phyloP scores from a whole-genome alignment of 2,329 filamentous ascomycete species.

The Sporothrix euskadiensis region DNA sequence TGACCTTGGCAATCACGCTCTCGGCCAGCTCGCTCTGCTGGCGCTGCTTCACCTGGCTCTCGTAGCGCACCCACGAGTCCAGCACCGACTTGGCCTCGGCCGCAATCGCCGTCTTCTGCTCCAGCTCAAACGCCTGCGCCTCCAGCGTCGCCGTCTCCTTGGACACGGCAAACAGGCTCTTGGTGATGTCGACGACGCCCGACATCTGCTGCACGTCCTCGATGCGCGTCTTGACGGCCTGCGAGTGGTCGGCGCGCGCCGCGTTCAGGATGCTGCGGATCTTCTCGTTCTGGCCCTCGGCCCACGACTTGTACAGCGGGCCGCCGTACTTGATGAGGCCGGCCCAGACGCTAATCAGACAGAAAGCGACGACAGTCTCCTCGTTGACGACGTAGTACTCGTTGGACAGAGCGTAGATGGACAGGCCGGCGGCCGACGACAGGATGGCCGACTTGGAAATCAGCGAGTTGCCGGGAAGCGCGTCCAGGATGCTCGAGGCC shows the following conservation, averaged over 20 bases:
- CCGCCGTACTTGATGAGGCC: constrained; percentile 92
- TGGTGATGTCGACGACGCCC: constrained; percentile 93
- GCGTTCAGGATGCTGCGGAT: constrained; percentile 94
- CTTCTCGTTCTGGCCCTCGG: constrained; percentile 82
- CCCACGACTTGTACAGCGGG: constrained; percentile 90
- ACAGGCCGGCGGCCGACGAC: constrained; percentile 85
- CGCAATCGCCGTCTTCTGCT: constrained; percentile 91
- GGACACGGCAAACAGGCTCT: constrained; percentile 94
- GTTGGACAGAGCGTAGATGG: constrained; percentile 95
- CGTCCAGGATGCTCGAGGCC: constrained; percentile 91
- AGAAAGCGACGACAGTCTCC: constrained; percentile 93
- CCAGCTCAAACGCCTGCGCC: constrained; percentile 92
- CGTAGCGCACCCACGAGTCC: constrained; percentile 98
- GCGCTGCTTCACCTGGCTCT: constrained; percentile 97
- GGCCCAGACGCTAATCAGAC: constrained; percentile 88
- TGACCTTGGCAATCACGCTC: constrained; percentile 92
- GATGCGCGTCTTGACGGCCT: constrained; percentile 92
- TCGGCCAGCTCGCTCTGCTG: constrained; percentile 96
- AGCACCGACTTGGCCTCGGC: constrained; percentile 92
- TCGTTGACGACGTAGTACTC: constrained; percentile 99
- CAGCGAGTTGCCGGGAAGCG: constrained; percentile 87
- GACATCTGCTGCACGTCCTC: constrained; percentile 92
- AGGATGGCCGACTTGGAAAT: constrained; percentile 97
- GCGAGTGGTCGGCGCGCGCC: constrained; percentile 90
- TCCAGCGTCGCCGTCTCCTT: constrained; percentile 99